Percentiles rank a stretch among this genome's conserved stretches.
Evolutionary conservation across 2,329 filamentous ascomycete species (phyloP).

Genomic region (Cordyceps javanica): DNA sequence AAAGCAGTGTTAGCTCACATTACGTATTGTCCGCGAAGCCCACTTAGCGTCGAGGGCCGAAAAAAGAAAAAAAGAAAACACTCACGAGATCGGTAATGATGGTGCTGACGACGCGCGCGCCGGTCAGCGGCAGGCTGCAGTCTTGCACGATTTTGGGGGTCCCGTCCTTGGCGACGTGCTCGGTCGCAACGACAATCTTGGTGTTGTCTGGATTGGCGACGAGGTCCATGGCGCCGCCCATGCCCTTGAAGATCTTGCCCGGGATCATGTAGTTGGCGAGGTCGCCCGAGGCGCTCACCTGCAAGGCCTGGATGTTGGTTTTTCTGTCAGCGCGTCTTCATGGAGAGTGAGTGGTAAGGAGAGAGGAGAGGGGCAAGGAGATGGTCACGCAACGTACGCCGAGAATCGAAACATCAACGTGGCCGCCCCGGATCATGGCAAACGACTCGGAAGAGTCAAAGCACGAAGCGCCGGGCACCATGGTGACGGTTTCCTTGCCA

Average conservation of each 20-base stretch:
- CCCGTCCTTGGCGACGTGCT: slow-evolving; percentile 64
- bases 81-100: slow-evolving; percentile 68
- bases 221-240: slow-evolving; percentile 74
- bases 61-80: slow-evolving; percentile 14
- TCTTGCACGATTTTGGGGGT: slow-evolving; percentile 59
- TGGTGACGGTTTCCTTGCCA: slow-evolving; percentile 80
- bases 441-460: slow-evolving; percentile 81
- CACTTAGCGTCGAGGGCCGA: neutral
- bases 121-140: slow-evolving; percentile 60
- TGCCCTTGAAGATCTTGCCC: slow-evolving; percentile 81
- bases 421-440: slow-evolving; percentile 79
- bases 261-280: slow-evolving; percentile 89
- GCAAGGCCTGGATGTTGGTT: slow-evolving; percentile 51
- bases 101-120: slow-evolving; percentile 60
- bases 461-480: slow-evolving; percentile 67
- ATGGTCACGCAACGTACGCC: slow-evolving; percentile 46
- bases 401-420: slow-evolving; percentile 77
- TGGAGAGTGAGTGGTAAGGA: neutral
- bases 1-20: neutral
- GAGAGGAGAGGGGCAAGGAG: neutral
- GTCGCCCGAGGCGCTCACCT: slow-evolving; percentile 73
- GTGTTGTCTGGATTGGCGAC: slow-evolving; percentile 65
- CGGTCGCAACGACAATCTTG: slow-evolving; percentile 66
- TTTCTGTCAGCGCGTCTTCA: slow-evolving; percentile 5
- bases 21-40: neutral